These are phyloP conservation scores for Trametes versicolor DNA, from an alignment of 1,284 basidiomycete species.

Conservation along the genomic window DNA sequence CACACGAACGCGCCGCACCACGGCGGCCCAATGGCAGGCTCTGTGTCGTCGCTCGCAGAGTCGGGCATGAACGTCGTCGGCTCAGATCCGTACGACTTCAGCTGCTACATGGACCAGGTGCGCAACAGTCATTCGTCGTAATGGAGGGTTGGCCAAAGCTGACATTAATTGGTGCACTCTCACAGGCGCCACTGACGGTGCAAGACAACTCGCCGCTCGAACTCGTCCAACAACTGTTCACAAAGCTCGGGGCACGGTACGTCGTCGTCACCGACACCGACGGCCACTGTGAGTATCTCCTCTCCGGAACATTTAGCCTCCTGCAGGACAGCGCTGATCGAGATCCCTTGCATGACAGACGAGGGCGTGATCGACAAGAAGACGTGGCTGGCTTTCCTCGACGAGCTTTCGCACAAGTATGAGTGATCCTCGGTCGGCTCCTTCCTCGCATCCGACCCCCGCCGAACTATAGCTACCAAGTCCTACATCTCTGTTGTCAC, in stretches of 20 bases:
- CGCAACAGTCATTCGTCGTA: slow-evolving; percentile 34
- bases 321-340: background rate
- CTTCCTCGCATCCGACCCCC: background rate
- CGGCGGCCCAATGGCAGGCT: slow-evolving; percentile 57
- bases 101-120: slow-evolving; percentile 91
- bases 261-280: slow-evolving; percentile 86
- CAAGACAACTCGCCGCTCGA: slow-evolving; percentile 88
- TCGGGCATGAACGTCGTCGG: slow-evolving; percentile 39
- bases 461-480: background rate
- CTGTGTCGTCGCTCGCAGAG: slow-evolving; percentile 68
- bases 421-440: slow-evolving; percentile 1
- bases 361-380: slow-evolving; percentile 95
- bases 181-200: slow-evolving; percentile 84
- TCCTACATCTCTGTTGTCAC: background rate
- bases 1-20: slow-evolving; percentile 55
- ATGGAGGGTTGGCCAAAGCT: slow-evolving; percentile 29
- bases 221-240: slow-evolving; percentile 91
- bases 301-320: slow-evolving; percentile 10
- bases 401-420: slow-evolving; percentile 61
- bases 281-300: slow-evolving; percentile 76
- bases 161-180: background rate
- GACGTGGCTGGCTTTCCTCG: slow-evolving; percentile 87
- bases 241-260: slow-evolving; percentile 91
- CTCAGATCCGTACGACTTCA: slow-evolving; percentile 84
- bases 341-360: slow-evolving; percentile 54